Evolutionary conservation across 2,329 filamentous ascomycete species (phyloP).

Genomic region (Rhinocladiella mackenziei): DNA sequence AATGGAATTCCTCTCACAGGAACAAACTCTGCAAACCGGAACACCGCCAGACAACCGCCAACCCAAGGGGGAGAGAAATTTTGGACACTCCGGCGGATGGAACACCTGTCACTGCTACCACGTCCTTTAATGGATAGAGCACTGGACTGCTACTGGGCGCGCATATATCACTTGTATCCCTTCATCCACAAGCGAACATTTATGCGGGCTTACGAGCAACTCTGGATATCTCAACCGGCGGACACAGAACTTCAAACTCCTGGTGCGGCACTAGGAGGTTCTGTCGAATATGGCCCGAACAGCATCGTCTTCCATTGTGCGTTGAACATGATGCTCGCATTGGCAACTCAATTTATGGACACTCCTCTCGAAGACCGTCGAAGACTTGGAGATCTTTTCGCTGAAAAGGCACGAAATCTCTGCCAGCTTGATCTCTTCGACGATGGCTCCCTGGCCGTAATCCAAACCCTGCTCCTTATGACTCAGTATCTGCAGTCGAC

Average conservation of each 20-base stretch:
- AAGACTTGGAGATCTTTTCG: slow-evolving; percentile 2
- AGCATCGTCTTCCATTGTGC: slow-evolving; percentile 43
- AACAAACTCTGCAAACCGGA: neutral
- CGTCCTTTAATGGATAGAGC: slow-evolving; percentile 43
- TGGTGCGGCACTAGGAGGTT: slow-evolving; percentile 37
- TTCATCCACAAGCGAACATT: slow-evolving; percentile 45
- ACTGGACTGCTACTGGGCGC: slow-evolving; percentile 39
- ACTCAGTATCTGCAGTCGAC: slow-evolving; percentile 11
- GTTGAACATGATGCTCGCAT: slow-evolving; percentile 44
- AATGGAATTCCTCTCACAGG: neutral
- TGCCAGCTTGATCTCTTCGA: slow-evolving; percentile 11
- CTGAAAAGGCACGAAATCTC: slow-evolving; percentile 2
- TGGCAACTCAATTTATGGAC: slow-evolving; percentile 41
- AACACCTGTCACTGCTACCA: slow-evolving; percentile 26
- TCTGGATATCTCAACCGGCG: slow-evolving; percentile 36
- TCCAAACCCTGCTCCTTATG: slow-evolving; percentile 15
- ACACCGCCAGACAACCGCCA: neutral
- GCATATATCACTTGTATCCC: slow-evolving; percentile 44
- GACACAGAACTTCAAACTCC: slow-evolving; percentile 25
- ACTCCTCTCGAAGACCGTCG: slow-evolving; percentile 28
- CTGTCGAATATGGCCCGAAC: slow-evolving; percentile 33
- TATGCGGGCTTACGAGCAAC: slow-evolving; percentile 38
- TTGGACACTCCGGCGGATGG: neutral
- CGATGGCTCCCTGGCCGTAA: slow-evolving; percentile 5
- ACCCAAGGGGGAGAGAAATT: neutral